Base-by-base conservation (phyloP, 1,284 basidiomycete genomes). In the Fomes fomentarius region DNA sequence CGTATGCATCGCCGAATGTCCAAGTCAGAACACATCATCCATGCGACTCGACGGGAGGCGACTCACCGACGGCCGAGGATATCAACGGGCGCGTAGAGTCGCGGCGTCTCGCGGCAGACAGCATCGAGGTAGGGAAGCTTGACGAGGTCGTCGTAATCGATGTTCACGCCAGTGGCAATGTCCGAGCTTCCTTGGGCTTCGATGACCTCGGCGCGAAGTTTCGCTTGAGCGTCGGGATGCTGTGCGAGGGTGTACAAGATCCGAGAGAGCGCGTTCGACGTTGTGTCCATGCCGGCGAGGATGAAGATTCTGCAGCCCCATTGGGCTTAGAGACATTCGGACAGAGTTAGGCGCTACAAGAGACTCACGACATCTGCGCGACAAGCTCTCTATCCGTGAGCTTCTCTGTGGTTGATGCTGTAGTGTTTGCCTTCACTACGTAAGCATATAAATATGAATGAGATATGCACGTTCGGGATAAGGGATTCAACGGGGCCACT, bases 381-480 rank as follows among this genome's bases (percentile, higher is more conserved):
- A 38, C 38, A 11, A 67, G 35, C 50, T 69, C 64, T 5, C 60
- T 52, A n/a, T 69, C 66, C 1, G 61, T 46, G 11, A 66, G 57
- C 40, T 38, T 54, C 26, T 70, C 69, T 17, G 60, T 59, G 9
- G 55, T 60, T 1, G 56, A 43, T 0, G 52, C 58, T 4, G 31
- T 33, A 48, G 61, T 58, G 42, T 70, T 66, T n/a, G 60, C 63
- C 22, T 56, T 50, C 24, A 66, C 64, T 65, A n/a, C n/a, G 12
- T 30, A 30, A 7, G 28, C 7, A 7, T n/a, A n/a, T n/a, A n/a
- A n/a, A n/a, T n/a, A n/a, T n/a, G n/a, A n/a, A n/a, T n/a, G n/a
- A n/a, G n/a, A n/a, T n/a, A n/a, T n/a, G n/a, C n/a, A n/a, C n/a
- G n/a, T n/a, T n/a, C n/a, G n/a, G n/a, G n/a, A n/a, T n/a, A n/a